Percentiles rank a stretch among this genome's conserved stretches.
Evolutionary conservation across 106 monocot genomes (phyloP).

Genomic region (Ottelia alismoides): DNA sequence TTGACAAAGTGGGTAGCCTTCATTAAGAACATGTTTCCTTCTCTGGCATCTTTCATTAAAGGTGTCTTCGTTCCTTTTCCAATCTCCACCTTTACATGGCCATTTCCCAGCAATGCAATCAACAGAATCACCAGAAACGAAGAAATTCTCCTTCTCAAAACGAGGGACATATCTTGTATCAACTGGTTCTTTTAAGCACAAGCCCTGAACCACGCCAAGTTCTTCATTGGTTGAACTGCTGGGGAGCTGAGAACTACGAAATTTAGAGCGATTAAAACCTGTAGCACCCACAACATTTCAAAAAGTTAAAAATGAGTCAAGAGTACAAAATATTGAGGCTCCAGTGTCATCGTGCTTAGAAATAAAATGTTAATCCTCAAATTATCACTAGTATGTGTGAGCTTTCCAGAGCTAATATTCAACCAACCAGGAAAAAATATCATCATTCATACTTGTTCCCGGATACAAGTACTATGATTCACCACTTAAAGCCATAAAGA

Average conservation of each 20-base stretch:
- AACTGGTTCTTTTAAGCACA: conserved; percentile 23
- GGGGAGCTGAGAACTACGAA: conserved; percentile 15
- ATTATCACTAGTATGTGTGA: too few relatives aligned
- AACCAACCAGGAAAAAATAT: too few relatives aligned
- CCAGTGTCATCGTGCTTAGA: too few relatives aligned
- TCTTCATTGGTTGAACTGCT: conserved; percentile 33
- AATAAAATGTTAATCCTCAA: too few relatives aligned
- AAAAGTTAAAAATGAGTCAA: too few relatives aligned
- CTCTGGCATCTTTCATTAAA: conserved; percentile 49
- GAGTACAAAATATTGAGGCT: too few relatives aligned
- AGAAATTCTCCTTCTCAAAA: conserved; percentile 21
- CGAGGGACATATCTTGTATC: conserved; percentile 20
- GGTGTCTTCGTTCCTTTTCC: conserved; percentile 90
- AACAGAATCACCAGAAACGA: conserved; percentile 18
- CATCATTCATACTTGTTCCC: too few relatives aligned
- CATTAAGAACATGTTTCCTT: conserved; percentile 70
- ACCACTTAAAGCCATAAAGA: too few relatives aligned
- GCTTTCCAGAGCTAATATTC: too few relatives aligned
- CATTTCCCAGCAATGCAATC: conserved; percentile 69
- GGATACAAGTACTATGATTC: too few relatives aligned
- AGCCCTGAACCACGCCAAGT: conserved; percentile 14
- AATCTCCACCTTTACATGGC: conserved; percentile 96
- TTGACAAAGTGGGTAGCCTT: conserved; percentile 78
- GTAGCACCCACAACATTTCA: background rate
- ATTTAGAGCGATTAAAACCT: conserved; percentile 58